A percentile compares a stretch with the other conserved stretches of the same genome.
phyloP scores from a whole-genome alignment of 371 early-diverging fungal genomes.

The Mortierella polycephala region DNA sequence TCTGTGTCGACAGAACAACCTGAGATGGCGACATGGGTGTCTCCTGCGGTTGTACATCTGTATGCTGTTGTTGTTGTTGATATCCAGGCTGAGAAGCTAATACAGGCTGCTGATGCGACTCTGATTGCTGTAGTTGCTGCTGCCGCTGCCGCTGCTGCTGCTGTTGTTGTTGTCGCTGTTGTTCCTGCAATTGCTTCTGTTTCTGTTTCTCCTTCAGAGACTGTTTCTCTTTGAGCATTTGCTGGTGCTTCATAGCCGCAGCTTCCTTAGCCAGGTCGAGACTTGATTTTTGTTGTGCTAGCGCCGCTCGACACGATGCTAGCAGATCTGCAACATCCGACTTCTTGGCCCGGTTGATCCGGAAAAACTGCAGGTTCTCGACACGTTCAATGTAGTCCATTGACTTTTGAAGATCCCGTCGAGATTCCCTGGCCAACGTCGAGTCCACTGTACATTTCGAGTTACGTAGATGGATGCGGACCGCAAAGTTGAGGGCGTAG shows the following conservation, averaged over 20 bases:
- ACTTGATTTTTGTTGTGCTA: slow-evolving; percentile 47
- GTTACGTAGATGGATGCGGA: slow-evolving; percentile 51
- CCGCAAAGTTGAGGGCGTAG: slow-evolving; percentile 48
- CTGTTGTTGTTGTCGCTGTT: slow-evolving; percentile 16
- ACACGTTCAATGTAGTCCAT: slow-evolving; percentile 49
- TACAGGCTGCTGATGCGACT: slow-evolving; percentile 15
- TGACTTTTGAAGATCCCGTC: slow-evolving; percentile 41
- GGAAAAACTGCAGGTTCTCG: slow-evolving; percentile 49
- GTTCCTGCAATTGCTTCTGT: slow-evolving; percentile 13
- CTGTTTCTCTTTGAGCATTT: slow-evolving; percentile 28
- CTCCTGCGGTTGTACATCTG: not conserved
- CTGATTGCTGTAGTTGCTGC: slow-evolving; percentile 8
- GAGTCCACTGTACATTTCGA: slow-evolving; percentile 35
- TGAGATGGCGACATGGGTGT: slow-evolving; percentile 18
- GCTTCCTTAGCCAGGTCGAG: slow-evolving; percentile 48
- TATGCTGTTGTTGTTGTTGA: not conserved
- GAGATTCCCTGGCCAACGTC: slow-evolving; percentile 36
- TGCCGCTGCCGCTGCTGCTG: slow-evolving; percentile 10
- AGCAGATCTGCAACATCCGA: slow-evolving; percentile 47
- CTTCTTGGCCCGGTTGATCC: slow-evolving; percentile 46
- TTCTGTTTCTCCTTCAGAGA: slow-evolving; percentile 6
- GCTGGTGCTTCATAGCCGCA: slow-evolving; percentile 28
- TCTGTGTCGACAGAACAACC: slow-evolving; percentile 26
- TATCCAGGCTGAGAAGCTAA: slow-evolving; percentile 18
- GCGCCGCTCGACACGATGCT: slow-evolving; percentile 42